phyloP scores from a whole-genome alignment of 257 asterid species.

The Jacaranda copaia region DNA sequence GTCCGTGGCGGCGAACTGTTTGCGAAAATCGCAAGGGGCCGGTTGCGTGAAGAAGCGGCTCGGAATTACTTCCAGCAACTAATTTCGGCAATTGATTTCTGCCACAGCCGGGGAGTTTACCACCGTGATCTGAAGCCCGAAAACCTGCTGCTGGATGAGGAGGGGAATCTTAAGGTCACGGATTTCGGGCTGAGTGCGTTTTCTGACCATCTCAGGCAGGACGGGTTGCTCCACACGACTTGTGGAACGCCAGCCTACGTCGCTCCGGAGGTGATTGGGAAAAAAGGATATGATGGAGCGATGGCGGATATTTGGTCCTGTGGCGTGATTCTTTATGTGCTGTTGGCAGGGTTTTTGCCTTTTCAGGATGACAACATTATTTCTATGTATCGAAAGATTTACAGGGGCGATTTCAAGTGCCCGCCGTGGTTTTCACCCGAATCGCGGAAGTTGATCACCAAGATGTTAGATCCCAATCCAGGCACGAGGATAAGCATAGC shows the following conservation, averaged over 20 bases:
- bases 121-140: slow-evolving; percentile 52
- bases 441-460: slow-evolving; percentile 40
- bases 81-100: slow-evolving; percentile 49
- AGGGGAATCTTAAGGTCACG: slow-evolving; percentile 48
- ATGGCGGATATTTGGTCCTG: slow-evolving; percentile 62
- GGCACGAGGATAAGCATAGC: slow-evolving; percentile 46
- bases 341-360: slow-evolving; percentile 54
- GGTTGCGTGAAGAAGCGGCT: slow-evolving; percentile 44
- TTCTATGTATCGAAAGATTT: slow-evolving; percentile 50
- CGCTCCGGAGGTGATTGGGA: slow-evolving; percentile 53
- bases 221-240: slow-evolving; percentile 51
- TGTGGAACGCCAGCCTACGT: slow-evolving; percentile 56
- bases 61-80: slow-evolving; percentile 50
- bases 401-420: slow-evolving; percentile 57
- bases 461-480: slow-evolving; percentile 58
- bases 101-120: slow-evolving; percentile 52
- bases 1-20: slow-evolving; percentile 68
- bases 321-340: slow-evolving; percentile 52
- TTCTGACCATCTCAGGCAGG: slow-evolving; percentile 45
- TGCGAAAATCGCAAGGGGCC: slow-evolving; percentile 48
- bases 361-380: slow-evolving; percentile 52
- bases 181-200: slow-evolving; percentile 52
- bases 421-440: slow-evolving; percentile 60
- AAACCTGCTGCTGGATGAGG: slow-evolving; percentile 47
- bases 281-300: slow-evolving; percentile 49